Evolutionary conservation across 225 moss, liverwort and hornwort genomes (phyloP).

Genomic region (Takakia lepidozioides): DNA sequence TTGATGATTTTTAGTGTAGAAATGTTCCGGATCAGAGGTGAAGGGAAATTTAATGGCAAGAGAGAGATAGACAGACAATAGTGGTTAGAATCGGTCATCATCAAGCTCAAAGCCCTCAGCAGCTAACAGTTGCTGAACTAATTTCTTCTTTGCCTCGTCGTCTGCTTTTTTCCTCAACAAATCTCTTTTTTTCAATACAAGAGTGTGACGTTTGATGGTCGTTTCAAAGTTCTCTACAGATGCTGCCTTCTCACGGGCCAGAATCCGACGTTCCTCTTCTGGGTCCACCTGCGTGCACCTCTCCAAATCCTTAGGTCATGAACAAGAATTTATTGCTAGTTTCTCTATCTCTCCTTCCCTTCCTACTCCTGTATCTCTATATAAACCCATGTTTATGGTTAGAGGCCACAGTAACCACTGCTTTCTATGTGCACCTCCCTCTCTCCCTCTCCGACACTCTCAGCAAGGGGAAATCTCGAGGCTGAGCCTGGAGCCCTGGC

Average conservation of each 20-base stretch:
- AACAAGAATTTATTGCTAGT: too few species aligned
- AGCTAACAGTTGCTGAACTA: constrained; percentile 83
- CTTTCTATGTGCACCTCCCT: too few species aligned
- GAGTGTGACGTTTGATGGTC: constrained; percentile 71
- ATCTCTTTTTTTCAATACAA: constrained; percentile 90
- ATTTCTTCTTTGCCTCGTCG: constrained; percentile 85
- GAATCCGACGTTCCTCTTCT: constrained; percentile 87
- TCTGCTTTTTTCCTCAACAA: constrained; percentile 58
- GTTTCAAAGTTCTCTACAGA: constrained; percentile 76
- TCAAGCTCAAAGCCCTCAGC: constrained; percentile 96
- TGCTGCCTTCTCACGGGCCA: constrained; percentile 75
- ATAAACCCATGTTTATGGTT: too few species aligned
- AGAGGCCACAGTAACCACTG: too few species aligned
- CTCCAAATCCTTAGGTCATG: background rate
- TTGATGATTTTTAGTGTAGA: too few species aligned
- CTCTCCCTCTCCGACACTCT: too few species aligned
- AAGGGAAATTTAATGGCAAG: too few species aligned
- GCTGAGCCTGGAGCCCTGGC: too few species aligned
- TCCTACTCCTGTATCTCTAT: too few species aligned
- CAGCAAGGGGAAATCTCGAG: too few species aligned
- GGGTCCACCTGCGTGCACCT: constrained; percentile 68
- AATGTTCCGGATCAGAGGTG: too few species aligned
- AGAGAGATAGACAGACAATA: constrained; percentile 12
- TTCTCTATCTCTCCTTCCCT: too few species aligned
- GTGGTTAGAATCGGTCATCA: constrained; percentile 38